These are phyloP conservation scores for Phytopythium oedochilum DNA, from an alignment of 352 stramenopile species.

Conservation along the genomic window DNA sequence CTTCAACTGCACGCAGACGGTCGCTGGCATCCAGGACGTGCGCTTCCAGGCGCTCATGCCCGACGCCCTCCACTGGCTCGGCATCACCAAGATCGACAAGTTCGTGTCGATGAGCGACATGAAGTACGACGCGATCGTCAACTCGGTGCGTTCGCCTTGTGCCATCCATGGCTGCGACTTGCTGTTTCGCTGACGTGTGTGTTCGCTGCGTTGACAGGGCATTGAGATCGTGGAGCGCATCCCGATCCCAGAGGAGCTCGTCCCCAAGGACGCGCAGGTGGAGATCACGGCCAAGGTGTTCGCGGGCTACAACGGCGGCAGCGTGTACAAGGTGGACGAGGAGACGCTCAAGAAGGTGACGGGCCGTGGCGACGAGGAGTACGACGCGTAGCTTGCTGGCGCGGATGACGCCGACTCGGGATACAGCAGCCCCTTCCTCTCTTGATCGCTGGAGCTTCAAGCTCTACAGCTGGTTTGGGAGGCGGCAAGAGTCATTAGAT, in stretches of 20 bases:
- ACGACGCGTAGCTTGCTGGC: conserved; percentile 22
- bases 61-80: conserved; percentile 98
- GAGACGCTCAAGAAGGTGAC: conserved; percentile 92
- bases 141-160: conserved; percentile 62
- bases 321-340: conserved; percentile 92
- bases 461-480: no score
- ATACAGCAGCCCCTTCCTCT: not conserved
- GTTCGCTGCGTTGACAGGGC: conserved; percentile 43
- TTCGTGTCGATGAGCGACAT: conserved; percentile 99
- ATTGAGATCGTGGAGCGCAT: conserved; percentile 99
- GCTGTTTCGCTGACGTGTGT: not conserved
- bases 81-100: conserved; percentile 91
- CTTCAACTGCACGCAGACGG: conserved; percentile 98
- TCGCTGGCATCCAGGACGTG: conserved; percentile 97
- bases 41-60: conserved; percentile 99
- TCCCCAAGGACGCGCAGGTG: conserved; percentile 97
- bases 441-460: not conserved
- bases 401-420: not conserved
- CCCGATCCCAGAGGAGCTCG: conserved; percentile 96
- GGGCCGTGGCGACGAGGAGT: conserved; percentile 78
- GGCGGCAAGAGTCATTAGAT: no score
- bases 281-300: conserved; percentile 99
- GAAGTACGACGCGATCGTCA: conserved; percentile 99
- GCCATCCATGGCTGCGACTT: not conserved
- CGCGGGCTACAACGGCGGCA: conserved; percentile 83